These are phyloP conservation scores for Penicillium coffeae DNA, from an alignment of 495 filamentous ascomycete genomes.

Conservation along the genomic window DNA sequence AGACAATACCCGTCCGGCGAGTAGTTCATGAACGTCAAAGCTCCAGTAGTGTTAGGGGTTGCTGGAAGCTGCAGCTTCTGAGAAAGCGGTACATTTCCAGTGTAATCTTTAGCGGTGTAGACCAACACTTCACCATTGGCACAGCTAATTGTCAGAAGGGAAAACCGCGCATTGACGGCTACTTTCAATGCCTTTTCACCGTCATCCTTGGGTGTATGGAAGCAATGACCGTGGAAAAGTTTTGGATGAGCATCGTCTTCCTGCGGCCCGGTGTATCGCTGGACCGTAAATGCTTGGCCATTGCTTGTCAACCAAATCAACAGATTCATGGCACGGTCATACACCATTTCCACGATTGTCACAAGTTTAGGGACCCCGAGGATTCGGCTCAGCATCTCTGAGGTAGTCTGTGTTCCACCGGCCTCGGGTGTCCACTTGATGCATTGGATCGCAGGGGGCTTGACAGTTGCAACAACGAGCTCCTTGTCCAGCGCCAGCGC, in stretches of 20 bases:
- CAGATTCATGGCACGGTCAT: slow-evolving; percentile 96
- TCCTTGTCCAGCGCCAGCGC: slow-evolving; percentile 92
- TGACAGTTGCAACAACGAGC: slow-evolving; percentile 87
- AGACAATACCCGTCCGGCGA: slow-evolving; percentile 96
- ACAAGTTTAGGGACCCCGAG: slow-evolving; percentile 74
- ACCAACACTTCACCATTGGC: slow-evolving; percentile 74
- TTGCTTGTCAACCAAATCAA: slow-evolving; percentile 90
- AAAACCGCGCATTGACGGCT: slow-evolving; percentile 91
- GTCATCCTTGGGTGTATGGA: slow-evolving; percentile 65
- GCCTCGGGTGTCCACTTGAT: slow-evolving; percentile 90
- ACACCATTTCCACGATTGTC: slow-evolving; percentile 78
- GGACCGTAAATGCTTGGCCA: slow-evolving; percentile 88
- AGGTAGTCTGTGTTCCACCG: slow-evolving; percentile 78
- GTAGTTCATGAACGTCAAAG: slow-evolving; percentile 72
- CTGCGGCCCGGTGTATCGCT: slow-evolving; percentile 50
- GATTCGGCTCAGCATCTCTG: slow-evolving; percentile 86
- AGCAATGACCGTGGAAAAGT: slow-evolving; percentile 86
- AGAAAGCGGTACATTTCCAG: slow-evolving; percentile 87
- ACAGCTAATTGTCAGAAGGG: slow-evolving; percentile 84
- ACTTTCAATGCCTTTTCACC: slow-evolving; percentile 63
- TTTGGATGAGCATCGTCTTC: slow-evolving; percentile 48
- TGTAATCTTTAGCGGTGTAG: slow-evolving; percentile 89
- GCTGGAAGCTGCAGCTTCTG: slow-evolving; percentile 67
- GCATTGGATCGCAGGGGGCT: slow-evolving; percentile 91
- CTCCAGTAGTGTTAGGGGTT: slow-evolving; percentile 60